Base-by-base conservation (phyloP, 148 eudicot species). In the Silene uniflora region DNA sequence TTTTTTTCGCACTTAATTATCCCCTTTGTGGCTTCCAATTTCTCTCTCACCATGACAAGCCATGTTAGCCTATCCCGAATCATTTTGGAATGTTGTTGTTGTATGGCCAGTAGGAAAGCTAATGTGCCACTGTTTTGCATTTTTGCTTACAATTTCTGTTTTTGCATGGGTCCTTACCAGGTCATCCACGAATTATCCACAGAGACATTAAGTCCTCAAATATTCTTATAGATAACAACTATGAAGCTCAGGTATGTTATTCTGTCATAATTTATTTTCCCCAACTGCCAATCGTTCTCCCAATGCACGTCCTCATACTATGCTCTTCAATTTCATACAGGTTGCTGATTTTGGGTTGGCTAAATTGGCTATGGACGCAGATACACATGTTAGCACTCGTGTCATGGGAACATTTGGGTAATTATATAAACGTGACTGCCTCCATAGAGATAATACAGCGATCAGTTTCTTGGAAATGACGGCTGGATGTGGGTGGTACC, bases 401-500 rank as follows among this genome's bases (percentile, higher is more conserved):
- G 96, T 94, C 21, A 86, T 94, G 91, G 98, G 98, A 73, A 94
- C 98, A 49, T 94, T 94, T 82, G 98, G 98, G 98, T 94, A 79
- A 13, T 72, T 42, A 39, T 17, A 68, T 22, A 17, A 16, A 76
- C 25, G 29, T 23, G 12, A 55, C 42, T 29, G 6, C 76, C 63
- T 24, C 39, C 16, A 21, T 54, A 62, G 23, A 64, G 39, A 46
- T 71, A 44, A 47, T 17, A 22, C 55, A 67, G 23, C 58, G 59
- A 13, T 44, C 7, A 21, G 4, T 71, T 47, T 56, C 39, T 58
- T 69, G 35, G 35, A 32, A 32, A 32, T 32, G 35, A 32, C 35
- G 4, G 35, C 35, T 1, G 35, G 35, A 32, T 32, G 5, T 32
- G 5, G 35, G 35, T 32, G 35, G 35, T 32, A 32, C 35, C 35